These are phyloP conservation scores for Eucalyptus urophylla DNA, from an alignment of 345 rosid genomes.

Conservation along the genomic window DNA sequence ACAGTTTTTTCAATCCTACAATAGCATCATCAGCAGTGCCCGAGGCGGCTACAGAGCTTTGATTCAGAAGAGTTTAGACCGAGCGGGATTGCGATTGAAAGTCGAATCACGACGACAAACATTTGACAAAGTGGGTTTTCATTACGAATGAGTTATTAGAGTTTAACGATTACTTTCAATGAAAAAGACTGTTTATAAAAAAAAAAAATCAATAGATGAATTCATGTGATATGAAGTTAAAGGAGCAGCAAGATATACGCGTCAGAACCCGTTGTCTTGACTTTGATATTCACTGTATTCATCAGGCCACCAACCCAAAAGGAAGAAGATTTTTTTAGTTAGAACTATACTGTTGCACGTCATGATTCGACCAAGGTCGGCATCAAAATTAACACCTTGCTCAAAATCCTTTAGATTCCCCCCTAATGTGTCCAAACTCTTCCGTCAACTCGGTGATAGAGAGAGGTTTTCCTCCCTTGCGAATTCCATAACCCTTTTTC, in stretches of 20 bases:
- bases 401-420: neutral
- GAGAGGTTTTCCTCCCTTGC: neutral
- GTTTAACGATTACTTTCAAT: neutral
- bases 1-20: neutral
- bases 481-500: neutral
- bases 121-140: neutral
- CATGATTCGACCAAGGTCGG: neutral
- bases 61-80: neutral
- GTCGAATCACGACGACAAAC: neutral
- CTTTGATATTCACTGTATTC: neutral
- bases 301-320: neutral
- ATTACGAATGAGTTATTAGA: neutral
- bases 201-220: neutral
- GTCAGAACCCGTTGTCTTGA: neutral
- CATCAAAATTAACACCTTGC: neutral
- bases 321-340: neutral
- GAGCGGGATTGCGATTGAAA: rapidly evolving
- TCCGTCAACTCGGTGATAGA: neutral
- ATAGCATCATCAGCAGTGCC: neutral
- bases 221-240: neutral
- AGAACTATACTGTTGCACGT: neutral
- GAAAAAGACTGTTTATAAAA: neutral
- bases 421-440: neutral
- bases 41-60: neutral
- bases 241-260: rapidly evolving